phyloP scores from a whole-genome alignment of 108 stramenopile species.

The Skeletonema tropicum region DNA sequence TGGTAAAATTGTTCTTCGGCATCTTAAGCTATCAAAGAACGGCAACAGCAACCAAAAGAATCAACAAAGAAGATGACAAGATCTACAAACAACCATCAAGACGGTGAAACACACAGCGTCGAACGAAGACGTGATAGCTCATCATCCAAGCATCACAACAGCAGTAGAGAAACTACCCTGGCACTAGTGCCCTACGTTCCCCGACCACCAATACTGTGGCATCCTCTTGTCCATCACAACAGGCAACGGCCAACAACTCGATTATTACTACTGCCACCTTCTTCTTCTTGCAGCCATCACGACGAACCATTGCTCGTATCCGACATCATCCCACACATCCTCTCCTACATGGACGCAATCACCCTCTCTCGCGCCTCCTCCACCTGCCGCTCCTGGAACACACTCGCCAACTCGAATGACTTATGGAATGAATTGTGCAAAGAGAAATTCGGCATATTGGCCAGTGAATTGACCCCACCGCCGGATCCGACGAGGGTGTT shows the following conservation, averaged over 20 bases:
- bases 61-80: background rate
- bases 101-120: background rate
- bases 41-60: background rate
- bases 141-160: background rate
- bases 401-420: constrained; percentile 36
- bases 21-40: background rate
- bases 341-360: constrained; percentile 50
- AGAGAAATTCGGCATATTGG: constrained; percentile 46
- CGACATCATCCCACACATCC: constrained; percentile 51
- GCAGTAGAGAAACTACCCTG: background rate
- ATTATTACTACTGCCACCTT: background rate
- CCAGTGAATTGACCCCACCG: constrained; percentile 36
- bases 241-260: background rate
- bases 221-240: background rate
- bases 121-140: constrained; percentile 4
- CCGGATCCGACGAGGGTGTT: constrained; percentile 55
- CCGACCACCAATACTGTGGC: background rate
- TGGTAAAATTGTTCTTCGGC: background rate
- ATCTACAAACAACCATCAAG: background rate
- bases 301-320: background rate
- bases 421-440: constrained; percentile 56
- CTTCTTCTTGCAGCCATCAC: background rate
- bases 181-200: constrained; percentile 2
- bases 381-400: constrained; percentile 41
- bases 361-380: constrained; percentile 48